Evolutionary conservation across 495 filamentous ascomycete species (phyloP).

Genomic region (Letharia columbiana): DNA sequence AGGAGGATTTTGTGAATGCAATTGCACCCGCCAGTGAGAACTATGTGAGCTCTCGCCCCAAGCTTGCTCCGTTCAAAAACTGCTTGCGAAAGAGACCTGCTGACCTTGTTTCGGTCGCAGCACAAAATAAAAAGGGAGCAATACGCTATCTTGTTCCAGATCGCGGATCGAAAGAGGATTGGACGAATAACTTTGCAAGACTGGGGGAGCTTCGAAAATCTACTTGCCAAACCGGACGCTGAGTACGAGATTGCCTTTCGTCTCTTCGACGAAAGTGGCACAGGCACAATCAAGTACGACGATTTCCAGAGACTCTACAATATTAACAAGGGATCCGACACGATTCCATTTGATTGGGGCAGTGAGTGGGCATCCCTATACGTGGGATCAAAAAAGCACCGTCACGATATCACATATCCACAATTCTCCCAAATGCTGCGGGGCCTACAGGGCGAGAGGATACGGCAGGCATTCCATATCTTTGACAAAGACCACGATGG

Average conservation of each 20-base stretch:
- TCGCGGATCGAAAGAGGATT: constrained; percentile 68
- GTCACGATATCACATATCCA: constrained; percentile 87
- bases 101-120: constrained; percentile 38
- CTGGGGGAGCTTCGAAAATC: constrained; percentile 88
- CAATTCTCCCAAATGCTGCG: constrained; percentile 98
- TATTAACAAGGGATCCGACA: constrained; percentile 67
- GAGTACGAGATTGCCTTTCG: constrained; percentile 99
- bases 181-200: constrained; percentile 72
- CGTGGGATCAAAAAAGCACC: constrained; percentile 69
- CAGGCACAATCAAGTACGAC: constrained; percentile 77
- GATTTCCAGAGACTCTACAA: constrained; percentile 73
- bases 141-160: constrained; percentile 82
- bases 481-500: constrained; percentile 93
- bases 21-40: constrained; percentile 82
- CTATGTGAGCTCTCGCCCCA: constrained; percentile 56
- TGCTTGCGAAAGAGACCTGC: constrained; percentile 16
- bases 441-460: constrained; percentile 88
- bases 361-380: constrained; percentile 96
- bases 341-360: constrained; percentile 92
- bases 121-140: constrained; percentile 96
- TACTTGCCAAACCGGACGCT: constrained; percentile 87
- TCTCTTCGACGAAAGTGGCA: constrained; percentile 78
- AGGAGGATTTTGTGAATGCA: constrained; percentile 80
- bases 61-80: neutral
- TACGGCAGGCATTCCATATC: constrained; percentile 85